These are phyloP conservation scores for Geotrichum reessii DNA, from an alignment of 1,139 yeast genomes.

Conservation along the genomic window DNA sequence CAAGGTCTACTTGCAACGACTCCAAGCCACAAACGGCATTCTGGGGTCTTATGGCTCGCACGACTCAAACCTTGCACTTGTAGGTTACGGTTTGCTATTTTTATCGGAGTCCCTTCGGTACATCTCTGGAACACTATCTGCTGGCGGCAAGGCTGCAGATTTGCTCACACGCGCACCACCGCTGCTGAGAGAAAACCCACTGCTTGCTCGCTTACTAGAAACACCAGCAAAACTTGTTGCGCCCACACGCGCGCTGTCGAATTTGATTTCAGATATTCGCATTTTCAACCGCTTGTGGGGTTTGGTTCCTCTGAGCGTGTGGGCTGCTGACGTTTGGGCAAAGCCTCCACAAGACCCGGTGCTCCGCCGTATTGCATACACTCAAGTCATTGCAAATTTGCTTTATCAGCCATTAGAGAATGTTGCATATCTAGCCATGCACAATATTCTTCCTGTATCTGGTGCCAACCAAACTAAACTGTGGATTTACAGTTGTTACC, in stretches of 20 bases:
- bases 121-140: neutral
- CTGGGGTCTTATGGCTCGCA: constrained; percentile 13
- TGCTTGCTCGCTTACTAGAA: neutral
- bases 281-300: constrained; percentile 39
- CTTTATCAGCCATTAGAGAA: constrained; percentile 41
- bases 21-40: constrained; percentile 11
- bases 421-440: constrained; percentile 38
- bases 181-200: constrained; percentile 1
- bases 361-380: constrained; percentile 31
- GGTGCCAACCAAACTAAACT: constrained; percentile 28
- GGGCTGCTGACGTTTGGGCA: constrained; percentile 32
- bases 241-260: constrained; percentile 30
- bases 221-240: constrained; percentile 17
- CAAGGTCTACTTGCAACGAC: constrained; percentile 4
- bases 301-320: constrained; percentile 34
- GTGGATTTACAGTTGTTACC: constrained; percentile 39
- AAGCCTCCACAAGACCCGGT: constrained; percentile 29
- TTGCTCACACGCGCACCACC: constrained; percentile 12
- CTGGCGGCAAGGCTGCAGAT: constrained; percentile 7
- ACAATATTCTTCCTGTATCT: constrained; percentile 34
- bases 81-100: constrained; percentile 31
- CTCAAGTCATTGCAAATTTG: constrained; percentile 37
- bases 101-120: constrained; percentile 26
- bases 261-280: constrained; percentile 37
- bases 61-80: constrained; percentile 26